Conservation (phyloP, 2,329 filamentous ascomycete genomes). For the Apiospora phragmitis region DNA sequence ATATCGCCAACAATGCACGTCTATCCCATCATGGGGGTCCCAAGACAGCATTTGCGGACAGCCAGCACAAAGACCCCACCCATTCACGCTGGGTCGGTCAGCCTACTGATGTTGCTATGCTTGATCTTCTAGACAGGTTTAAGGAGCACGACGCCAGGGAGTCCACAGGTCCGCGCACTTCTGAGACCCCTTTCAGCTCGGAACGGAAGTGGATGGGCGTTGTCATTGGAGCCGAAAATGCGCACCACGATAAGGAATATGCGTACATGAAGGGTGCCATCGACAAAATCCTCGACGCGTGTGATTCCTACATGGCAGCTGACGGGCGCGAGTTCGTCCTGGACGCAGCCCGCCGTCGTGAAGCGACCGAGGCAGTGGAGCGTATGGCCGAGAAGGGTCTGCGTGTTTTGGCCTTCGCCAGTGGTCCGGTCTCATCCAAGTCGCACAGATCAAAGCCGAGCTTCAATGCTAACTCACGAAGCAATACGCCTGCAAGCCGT, state of each 20-base stretch:
- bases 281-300: slow-evolving; percentile 81
- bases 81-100: slow-evolving; percentile 95
- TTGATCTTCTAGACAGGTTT: slow-evolving; percentile 88
- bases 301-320: slow-evolving; percentile 84
- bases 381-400: slow-evolving; percentile 87
- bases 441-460: slow-evolving; percentile 41
- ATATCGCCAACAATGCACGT: slow-evolving; percentile 93
- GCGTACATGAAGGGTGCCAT: slow-evolving; percentile 96
- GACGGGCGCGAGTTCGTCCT: slow-evolving; percentile 86
- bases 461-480: slow-evolving; percentile 46
- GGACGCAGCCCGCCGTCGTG: slow-evolving; percentile 72
- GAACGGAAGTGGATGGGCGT: slow-evolving; percentile 99
- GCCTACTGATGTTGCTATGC: slow-evolving; percentile 94
- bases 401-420: slow-evolving; percentile 90
- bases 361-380: slow-evolving; percentile 78
- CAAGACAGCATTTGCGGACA: slow-evolving; percentile 83
- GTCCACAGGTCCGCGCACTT: slow-evolving; percentile 76
- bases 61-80: slow-evolving; percentile 63
- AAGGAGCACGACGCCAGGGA: slow-evolving; percentile 90
- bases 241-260: slow-evolving; percentile 67
- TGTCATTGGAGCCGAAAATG: slow-evolving; percentile 66
- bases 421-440: slow-evolving; percentile 64
- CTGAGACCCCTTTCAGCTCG: slow-evolving; percentile 93
- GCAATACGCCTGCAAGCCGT: slow-evolving; percentile 48
- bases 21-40: slow-evolving; percentile 73